phyloP scores from a whole-genome alignment of 78 protist genomes.

The Speleostelium caveatum region DNA sequence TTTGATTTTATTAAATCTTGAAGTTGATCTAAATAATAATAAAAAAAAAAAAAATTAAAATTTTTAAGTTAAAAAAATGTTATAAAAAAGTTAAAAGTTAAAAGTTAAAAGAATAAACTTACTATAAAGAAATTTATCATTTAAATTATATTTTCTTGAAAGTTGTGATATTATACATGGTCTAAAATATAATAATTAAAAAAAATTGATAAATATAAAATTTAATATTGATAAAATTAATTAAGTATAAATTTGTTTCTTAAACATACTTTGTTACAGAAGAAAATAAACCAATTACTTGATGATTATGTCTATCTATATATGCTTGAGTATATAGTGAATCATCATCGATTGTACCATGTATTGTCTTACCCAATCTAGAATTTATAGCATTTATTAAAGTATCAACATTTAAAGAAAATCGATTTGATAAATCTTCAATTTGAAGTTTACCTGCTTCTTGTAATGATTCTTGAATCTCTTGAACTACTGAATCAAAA shows the following conservation, averaged over 20 bases:
- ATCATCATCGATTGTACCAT: background rate
- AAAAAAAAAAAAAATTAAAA: background rate
- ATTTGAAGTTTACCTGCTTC: conserved; percentile 71
- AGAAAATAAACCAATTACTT: conserved; percentile 45
- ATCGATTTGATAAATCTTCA: conserved; percentile 63
- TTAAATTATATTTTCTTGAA: conserved; percentile 5
- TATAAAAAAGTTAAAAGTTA: background rate
- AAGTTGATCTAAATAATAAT: conserved; percentile 3
- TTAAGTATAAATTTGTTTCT: background rate
- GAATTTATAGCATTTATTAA: conserved; percentile 18
- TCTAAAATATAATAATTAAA: too few species aligned
- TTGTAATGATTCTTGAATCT: conserved; percentile 68
- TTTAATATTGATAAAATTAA: background rate
- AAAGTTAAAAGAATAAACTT: background rate
- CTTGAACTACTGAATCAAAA: conserved; percentile 77
- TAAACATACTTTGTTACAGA: too few species aligned
- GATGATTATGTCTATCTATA: conserved; percentile 46
- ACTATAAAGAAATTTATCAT: conserved; percentile 11
- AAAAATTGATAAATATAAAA: background rate
- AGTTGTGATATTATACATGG: conserved; percentile 15
- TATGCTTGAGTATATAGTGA: conserved; percentile 53
- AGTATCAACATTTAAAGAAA: conserved; percentile 39
- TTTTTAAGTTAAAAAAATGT: background rate
- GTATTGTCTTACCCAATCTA: conserved; percentile 32
- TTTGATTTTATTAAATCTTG: conserved; percentile 23